phyloP scores from a whole-genome alignment of 2,329 filamentous ascomycete species.

The Orbilia brochopaga region DNA sequence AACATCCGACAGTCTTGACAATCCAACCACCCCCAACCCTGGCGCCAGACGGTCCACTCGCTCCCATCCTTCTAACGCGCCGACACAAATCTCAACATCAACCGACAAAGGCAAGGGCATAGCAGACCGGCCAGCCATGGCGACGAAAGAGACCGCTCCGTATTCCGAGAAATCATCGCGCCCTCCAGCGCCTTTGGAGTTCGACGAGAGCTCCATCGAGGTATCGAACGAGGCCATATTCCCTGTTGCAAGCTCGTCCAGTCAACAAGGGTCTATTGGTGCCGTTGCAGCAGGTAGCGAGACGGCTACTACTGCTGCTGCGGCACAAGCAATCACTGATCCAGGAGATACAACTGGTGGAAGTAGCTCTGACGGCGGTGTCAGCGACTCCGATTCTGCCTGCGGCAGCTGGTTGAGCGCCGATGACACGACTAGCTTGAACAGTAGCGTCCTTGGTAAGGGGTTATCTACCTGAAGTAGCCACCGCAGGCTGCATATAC shows the following conservation, averaged over 20 bases:
- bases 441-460: not conserved
- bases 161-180: not conserved
- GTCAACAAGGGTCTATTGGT: not conserved
- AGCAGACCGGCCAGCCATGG: no score
- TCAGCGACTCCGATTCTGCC: not conserved
- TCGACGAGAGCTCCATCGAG: not conserved
- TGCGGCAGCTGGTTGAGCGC: constrained; percentile 2
- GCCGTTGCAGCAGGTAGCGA: not conserved
- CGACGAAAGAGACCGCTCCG: no score
- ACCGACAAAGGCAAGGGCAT: no score
- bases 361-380: not conserved
- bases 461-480: no score
- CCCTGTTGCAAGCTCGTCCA: not conserved
- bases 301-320: not conserved
- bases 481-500: no score
- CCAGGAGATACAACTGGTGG: not conserved
- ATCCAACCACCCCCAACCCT: no score
- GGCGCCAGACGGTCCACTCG: no score
- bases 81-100: no score
- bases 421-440: not conserved
- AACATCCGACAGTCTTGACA: no score
- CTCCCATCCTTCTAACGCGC: no score
- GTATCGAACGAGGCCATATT: not conserved
- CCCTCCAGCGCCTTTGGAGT: not conserved
- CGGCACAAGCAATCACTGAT: not conserved